Conservation (phyloP, 1,139 yeast genomes). For the Yamadazyma diospyri region DNA sequence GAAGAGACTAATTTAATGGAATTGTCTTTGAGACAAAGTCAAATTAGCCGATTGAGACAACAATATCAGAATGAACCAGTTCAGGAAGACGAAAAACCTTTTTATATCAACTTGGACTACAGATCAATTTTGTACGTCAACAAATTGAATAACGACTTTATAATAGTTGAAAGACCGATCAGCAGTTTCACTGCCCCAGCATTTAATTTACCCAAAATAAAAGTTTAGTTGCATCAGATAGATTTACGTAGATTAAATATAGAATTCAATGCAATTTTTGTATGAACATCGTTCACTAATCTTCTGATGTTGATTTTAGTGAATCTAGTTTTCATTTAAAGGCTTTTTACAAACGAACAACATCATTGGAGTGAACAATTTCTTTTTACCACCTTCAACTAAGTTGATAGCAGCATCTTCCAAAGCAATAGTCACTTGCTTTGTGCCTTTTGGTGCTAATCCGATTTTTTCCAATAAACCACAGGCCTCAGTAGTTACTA, state of each 20-base stretch:
- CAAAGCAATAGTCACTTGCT: slow-evolving; percentile 84
- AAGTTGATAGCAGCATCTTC: slow-evolving; percentile 97
- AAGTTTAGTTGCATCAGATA: slow-evolving; percentile 37
- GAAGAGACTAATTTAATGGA: slow-evolving; percentile 32
- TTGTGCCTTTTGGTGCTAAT: slow-evolving; percentile 90
- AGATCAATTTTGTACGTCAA: slow-evolving; percentile 65
- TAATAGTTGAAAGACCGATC: slow-evolving; percentile 76
- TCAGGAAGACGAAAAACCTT: slow-evolving; percentile 37
- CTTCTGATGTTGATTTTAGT: too few species aligned
- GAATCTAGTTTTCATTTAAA: slow-evolving; percentile 3
- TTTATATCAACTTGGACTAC: slow-evolving; percentile 77
- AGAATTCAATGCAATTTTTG: background rate
- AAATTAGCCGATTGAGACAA: slow-evolving; percentile 26
- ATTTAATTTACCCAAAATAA: slow-evolving; percentile 67
- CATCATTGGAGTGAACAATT: slow-evolving; percentile 96
- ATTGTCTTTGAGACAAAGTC: slow-evolving; percentile 29
- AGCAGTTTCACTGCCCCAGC: slow-evolving; percentile 63
- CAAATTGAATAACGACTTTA: slow-evolving; percentile 52
- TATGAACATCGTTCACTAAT: background rate
- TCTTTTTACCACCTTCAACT: slow-evolving; percentile 87
- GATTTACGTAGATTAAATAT: background rate
- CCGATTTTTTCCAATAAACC: slow-evolving; percentile 80
- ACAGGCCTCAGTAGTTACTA: slow-evolving; percentile 75
- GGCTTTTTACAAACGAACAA: slow-evolving; percentile 86
- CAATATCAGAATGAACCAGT: slow-evolving; percentile 23